Evolutionary conservation across 495 filamentous ascomycete genomes (phyloP).

Genomic region (Eremomyces bilateralis): DNA sequence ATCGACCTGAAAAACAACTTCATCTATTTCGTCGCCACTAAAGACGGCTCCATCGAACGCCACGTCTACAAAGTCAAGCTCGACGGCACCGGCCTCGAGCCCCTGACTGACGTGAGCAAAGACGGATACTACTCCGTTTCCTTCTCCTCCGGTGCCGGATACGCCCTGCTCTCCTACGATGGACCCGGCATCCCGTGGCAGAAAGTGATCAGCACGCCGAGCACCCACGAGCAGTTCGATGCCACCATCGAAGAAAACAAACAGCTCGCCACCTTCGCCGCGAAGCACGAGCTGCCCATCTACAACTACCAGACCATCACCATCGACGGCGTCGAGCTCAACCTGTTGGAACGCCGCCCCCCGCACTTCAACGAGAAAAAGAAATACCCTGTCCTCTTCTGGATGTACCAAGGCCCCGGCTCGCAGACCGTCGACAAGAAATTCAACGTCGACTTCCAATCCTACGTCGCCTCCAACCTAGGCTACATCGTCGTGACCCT

Average conservation of each 20-base stretch:
- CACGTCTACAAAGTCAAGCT: conserved; percentile 79
- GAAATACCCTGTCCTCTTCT: conserved; percentile 84
- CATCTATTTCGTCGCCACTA: conserved; percentile 79
- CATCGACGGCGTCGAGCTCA: conserved; percentile 54
- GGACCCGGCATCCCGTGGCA: conserved; percentile 85
- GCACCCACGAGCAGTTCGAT: conserved; percentile 38
- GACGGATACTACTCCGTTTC: conserved; percentile 73
- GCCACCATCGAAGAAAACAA: conserved; percentile 58
- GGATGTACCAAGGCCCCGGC: conserved; percentile 76
- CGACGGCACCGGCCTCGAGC: conserved; percentile 45
- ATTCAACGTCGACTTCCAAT: conserved; percentile 75
- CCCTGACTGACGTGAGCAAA: conserved; percentile 53
- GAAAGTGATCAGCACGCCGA: conserved; percentile 66
- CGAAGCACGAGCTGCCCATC: conserved; percentile 61
- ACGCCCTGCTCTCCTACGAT: conserved; percentile 58
- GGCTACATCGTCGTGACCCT: conserved; percentile 95
- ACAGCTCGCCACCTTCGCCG: conserved; percentile 40
- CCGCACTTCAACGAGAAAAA: conserved; percentile 72
- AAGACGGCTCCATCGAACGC: conserved; percentile 67
- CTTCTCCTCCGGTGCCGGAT: conserved; percentile 64
- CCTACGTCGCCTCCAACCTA: conserved; percentile 64
- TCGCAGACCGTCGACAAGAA: conserved; percentile 68
- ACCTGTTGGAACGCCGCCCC: conserved; percentile 76
- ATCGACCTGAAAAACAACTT: conserved; percentile 68
- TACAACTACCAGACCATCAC: conserved; percentile 69